Evolutionary conservation across 2,329 filamentous ascomycete species (phyloP), one percentile per base, ranked within the genome.

Genomic region (Periconia sp.): DNA sequence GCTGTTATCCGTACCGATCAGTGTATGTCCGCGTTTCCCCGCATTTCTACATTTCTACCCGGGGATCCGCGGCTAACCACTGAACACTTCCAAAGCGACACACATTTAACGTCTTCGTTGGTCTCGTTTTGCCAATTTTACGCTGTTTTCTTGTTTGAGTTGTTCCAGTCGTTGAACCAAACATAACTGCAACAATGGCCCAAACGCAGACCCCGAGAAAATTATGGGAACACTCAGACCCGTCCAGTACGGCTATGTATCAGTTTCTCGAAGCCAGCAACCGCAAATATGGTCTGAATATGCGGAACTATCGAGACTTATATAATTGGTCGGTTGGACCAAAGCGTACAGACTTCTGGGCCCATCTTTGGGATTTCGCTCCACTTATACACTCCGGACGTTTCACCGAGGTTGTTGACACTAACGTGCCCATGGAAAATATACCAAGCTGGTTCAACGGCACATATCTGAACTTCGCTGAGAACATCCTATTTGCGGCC

Each of bases 381-480:
- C 60, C 60, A 8, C 54, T 74, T 30, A 66, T 74, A 1, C 62
- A 70, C 51, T 64, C 65, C 15, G 70, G 71, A 2, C 56, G 23
- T 14, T 73, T 64, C 53, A 60, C 57, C 47, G 40, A 70, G 59
- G 70, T 88, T 1, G 86, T 94, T 2, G 89, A 95, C 66, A 86
- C 90, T 63, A 78, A 77, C 0, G 79, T 82, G 1, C 84, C 86
- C 1, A 90, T 95, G 70, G 86, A 91, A 55, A 77, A 79, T 15
- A 80, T 93, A 6, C 91, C 91, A 0, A 75, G 79, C 41, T 95
- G 91, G 91, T 95, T 94, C 70, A 76, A 84, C 1, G 91, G 91
- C 30, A 80, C 92, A 1, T 75, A 78, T 6, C 72, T 94, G 62
- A 95, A 92, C 65, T 93, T 87, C 68, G 87, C 90, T 6, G 90